Conservation (phyloP, 2,329 filamentous ascomycete genomes). For the Colletotrichum musicola region DNA sequence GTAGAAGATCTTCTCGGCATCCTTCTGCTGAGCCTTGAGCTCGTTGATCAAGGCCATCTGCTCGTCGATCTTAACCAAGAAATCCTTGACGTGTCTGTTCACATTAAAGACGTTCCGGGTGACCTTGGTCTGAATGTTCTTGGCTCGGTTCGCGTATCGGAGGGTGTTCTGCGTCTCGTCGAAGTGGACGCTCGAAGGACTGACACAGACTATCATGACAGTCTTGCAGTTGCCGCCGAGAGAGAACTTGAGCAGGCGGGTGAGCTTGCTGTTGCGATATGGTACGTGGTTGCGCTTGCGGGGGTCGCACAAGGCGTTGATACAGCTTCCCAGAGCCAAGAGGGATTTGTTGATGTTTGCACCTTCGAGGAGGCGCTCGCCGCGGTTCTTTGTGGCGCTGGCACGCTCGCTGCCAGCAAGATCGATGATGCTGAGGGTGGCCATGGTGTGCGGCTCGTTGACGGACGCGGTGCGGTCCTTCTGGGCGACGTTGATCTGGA, state of each 20-base stretch:
- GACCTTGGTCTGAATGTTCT: slow-evolving; percentile 99
- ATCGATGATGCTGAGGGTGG: slow-evolving; percentile 97
- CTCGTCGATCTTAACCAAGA: slow-evolving; percentile 98
- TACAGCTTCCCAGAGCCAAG: slow-evolving; percentile 93
- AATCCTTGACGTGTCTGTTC: slow-evolving; percentile 98
- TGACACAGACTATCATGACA: slow-evolving; percentile 99
- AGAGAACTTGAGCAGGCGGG: slow-evolving; percentile 94
- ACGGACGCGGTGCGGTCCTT: slow-evolving; percentile 94
- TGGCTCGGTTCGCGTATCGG: slow-evolving; percentile 95
- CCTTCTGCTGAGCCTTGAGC: slow-evolving; percentile 91
- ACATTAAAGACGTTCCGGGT: slow-evolving; percentile 99
- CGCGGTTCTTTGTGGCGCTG: slow-evolving; percentile 95
- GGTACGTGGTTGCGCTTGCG: slow-evolving; percentile 94
- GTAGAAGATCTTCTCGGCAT: slow-evolving; percentile 85
- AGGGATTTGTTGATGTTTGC: slow-evolving; percentile 99
- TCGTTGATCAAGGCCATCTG: slow-evolving; percentile 98
- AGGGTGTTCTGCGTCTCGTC: slow-evolving; percentile 99
- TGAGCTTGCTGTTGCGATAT: slow-evolving; percentile 98
- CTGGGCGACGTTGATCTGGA: slow-evolving; percentile 96
- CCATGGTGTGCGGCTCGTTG: slow-evolving; percentile 97
- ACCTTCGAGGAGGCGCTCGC: slow-evolving; percentile 90
- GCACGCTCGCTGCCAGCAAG: slow-evolving; percentile 95
- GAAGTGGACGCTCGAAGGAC: slow-evolving; percentile 94
- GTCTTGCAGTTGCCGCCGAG: slow-evolving; percentile 98
- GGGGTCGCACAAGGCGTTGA: slow-evolving; percentile 96